Conservation (phyloP, 2,329 filamentous ascomycete genomes). For the Pseudocercospora fuligena region DNA sequence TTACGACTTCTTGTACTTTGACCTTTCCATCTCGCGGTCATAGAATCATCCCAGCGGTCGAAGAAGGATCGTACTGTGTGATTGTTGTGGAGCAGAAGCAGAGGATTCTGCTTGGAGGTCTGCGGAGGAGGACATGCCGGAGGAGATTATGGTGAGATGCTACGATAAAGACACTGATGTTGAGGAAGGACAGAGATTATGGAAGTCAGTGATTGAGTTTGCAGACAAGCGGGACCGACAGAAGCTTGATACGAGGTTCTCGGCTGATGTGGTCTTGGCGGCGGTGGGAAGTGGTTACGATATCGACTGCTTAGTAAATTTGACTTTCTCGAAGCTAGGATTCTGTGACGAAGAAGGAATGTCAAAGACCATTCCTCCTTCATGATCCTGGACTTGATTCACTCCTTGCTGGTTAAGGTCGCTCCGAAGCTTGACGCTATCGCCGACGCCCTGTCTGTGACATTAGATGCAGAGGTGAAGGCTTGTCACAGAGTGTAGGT, state of each 20-base stretch:
- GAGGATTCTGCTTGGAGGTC: background rate
- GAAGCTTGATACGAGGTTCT: background rate
- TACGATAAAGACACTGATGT: background rate
- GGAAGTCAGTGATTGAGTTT: background rate
- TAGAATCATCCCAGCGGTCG: background rate
- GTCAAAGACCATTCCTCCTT: no score
- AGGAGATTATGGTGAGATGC: background rate
- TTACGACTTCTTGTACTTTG: slow-evolving; percentile 34
- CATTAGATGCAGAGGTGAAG: no score
- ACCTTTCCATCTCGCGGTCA: slow-evolving; percentile 7
- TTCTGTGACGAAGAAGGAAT: no score
- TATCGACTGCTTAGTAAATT: no score
- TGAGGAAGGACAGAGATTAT: background rate
- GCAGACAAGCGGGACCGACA: no score
- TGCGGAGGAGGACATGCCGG: background rate
- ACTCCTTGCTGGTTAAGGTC: no score
- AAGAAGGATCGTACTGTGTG: background rate
- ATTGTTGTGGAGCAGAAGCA: background rate
- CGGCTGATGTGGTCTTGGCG: background rate
- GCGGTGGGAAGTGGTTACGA: background rate
- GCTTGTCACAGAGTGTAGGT: no score
- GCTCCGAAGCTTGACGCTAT: no score
- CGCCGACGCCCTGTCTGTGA: no score
- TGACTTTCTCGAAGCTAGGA: no score
- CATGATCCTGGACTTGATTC: no score